Conservation (phyloP, 1,284 basidiomycete genomes). For the Crepidotus sp. region DNA sequence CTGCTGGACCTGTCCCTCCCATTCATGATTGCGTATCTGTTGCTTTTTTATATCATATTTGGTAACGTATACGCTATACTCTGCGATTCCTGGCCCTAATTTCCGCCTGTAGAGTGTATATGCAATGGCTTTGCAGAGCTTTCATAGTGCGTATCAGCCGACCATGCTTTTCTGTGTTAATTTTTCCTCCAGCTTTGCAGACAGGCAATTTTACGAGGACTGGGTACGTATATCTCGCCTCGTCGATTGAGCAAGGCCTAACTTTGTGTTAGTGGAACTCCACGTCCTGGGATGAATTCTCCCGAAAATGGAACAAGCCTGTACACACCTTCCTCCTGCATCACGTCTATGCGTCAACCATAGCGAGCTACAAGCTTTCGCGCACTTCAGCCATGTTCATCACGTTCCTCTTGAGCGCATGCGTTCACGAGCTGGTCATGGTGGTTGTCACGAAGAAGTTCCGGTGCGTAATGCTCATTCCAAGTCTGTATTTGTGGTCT, state of each 20-base stretch:
- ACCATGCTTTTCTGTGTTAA: background rate
- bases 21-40: slow-evolving; percentile 81
- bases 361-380: slow-evolving; percentile 69
- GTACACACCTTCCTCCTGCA: slow-evolving; percentile 90
- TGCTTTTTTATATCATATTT: slow-evolving; percentile 81
- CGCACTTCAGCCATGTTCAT: slow-evolving; percentile 77
- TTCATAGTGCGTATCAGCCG: slow-evolving; percentile 55
- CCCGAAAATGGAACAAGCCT: slow-evolving; percentile 91
- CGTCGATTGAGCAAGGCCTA: background rate
- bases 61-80: slow-evolving; percentile 35
- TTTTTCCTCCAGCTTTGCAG: slow-evolving; percentile 63
- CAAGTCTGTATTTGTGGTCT: background rate
- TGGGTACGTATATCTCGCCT: slow-evolving; percentile 48
- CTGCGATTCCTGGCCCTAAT: slow-evolving; percentile 1
- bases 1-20: slow-evolving; percentile 86
- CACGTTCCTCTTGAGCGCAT: slow-evolving; percentile 86
- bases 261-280: slow-evolving; percentile 76
- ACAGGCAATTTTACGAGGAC: slow-evolving; percentile 95
- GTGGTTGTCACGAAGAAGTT: slow-evolving; percentile 90
- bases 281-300: slow-evolving; percentile 93
- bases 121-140: slow-evolving; percentile 94
- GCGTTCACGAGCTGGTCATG: slow-evolving; percentile 95
- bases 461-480: slow-evolving; percentile 24
- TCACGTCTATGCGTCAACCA: slow-evolving; percentile 89
- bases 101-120: slow-evolving; percentile 65